Evolutionary conservation across 2,329 filamentous ascomycete genomes (phyloP).

Genomic region (Penicillium hordei): DNA sequence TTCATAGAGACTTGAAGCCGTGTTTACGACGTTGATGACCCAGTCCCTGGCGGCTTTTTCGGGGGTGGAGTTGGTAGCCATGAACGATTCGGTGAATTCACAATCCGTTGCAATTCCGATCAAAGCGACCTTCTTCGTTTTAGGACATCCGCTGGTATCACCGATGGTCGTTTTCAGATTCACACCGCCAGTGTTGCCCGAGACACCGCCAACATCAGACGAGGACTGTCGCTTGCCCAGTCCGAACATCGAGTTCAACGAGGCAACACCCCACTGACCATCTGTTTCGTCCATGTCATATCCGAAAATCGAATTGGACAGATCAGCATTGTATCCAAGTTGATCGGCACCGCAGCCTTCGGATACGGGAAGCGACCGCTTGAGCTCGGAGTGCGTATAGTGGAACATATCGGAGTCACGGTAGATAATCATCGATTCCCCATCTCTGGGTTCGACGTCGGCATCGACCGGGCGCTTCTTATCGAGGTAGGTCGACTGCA

Average conservation of each 20-base stretch:
- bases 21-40: slow-evolving; percentile 80
- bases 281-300: slow-evolving; percentile 55
- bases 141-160: slow-evolving; percentile 78
- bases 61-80: slow-evolving; percentile 42
- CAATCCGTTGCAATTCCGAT: slow-evolving; percentile 93
- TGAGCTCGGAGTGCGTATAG: slow-evolving; percentile 59
- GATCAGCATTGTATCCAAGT: slow-evolving; percentile 75
- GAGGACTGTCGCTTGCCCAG: slow-evolving; percentile 57
- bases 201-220: slow-evolving; percentile 65
- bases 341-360: slow-evolving; percentile 69
- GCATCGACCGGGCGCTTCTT: slow-evolving; percentile 74
- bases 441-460: slow-evolving; percentile 53
- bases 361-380: slow-evolving; percentile 52
- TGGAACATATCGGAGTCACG: slow-evolving; percentile 78
- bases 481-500: slow-evolving; percentile 68
- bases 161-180: slow-evolving; percentile 80
- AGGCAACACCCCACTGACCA: slow-evolving; percentile 59
- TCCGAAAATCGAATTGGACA: slow-evolving; percentile 65
- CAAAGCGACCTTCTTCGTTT: slow-evolving; percentile 84
- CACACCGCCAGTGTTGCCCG: slow-evolving; percentile 74
- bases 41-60: slow-evolving; percentile 66
- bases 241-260: slow-evolving; percentile 68
- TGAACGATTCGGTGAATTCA: slow-evolving; percentile 74
- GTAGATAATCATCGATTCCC: slow-evolving; percentile 86
- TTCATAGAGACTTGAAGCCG: slow-evolving; percentile 85